Conservation (phyloP, 2,329 filamentous ascomycete genomes). For the Alternaria longipes region DNA sequence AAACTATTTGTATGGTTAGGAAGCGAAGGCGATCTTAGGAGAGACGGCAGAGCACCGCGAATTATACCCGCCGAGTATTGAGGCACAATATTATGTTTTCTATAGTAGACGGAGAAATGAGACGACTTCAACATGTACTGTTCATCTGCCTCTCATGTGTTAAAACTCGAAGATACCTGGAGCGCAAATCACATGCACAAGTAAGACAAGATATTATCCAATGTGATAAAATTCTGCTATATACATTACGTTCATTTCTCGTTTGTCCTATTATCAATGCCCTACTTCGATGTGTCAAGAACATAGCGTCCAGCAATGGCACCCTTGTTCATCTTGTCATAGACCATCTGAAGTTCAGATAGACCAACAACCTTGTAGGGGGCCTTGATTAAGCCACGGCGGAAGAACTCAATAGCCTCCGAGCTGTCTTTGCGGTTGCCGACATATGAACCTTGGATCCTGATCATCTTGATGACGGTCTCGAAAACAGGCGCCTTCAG, state of each 20-base stretch:
- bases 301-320: constrained; percentile 83
- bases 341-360: constrained; percentile 81
- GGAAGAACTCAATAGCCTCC: constrained; percentile 91
- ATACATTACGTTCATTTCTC: constrained; percentile 15
- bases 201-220: neutral
- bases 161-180: neutral
- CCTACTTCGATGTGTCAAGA: constrained; percentile 68
- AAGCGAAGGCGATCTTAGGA: neutral
- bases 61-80: neutral
- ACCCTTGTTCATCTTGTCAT: constrained; percentile 71
- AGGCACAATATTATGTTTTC: neutral
- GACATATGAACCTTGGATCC: constrained; percentile 87
- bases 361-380: constrained; percentile 88
- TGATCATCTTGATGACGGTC: constrained; percentile 88
- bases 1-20: neutral
- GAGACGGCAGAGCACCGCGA: neutral
- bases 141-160: neutral
- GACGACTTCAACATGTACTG: neutral
- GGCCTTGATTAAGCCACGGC: constrained; percentile 81
- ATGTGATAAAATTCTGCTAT: constrained; percentile 8
- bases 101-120: neutral
- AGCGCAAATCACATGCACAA: neutral
- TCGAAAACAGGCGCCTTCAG: constrained; percentile 88
- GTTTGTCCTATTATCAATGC: neutral
- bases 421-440: constrained; percentile 88